Evolutionary conservation across 768 basidiomycete genomes (phyloP), one percentile per base, ranked within the genome.

Genomic region (Collybia sp.): DNA sequence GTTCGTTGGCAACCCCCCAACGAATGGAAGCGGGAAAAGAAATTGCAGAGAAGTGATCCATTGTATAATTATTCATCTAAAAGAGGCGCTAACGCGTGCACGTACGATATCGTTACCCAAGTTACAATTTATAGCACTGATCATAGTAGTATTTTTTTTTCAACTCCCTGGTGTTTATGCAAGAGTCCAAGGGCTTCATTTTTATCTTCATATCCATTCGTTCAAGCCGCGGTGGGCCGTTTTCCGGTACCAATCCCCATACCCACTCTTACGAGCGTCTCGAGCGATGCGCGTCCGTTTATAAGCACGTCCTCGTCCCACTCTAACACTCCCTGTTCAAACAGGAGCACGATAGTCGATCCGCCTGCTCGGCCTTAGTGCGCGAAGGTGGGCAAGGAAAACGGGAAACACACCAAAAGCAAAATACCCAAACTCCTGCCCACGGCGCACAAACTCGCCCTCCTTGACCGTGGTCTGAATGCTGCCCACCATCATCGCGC

Each of bases 261-360:
- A 9, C 91, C 90, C 41, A 89, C 88, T 30, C 88, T 82, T 6
- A 94, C 91, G 18, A 93, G 77, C 0, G 92, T 94, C 68, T 94
- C 92, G 17, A 98, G 72, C n/a, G 84, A 81, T 2, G 89, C 88
- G 20, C 73, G 69, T n/a, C 88, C 84, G 61, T 96, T 96, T 46
- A 86, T 72, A 30, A 93, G 53, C 13, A 96, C 63, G 62, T 97
- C 94, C 52, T 93, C 88, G 55, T 98, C 95, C 87, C 93, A 99
- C 58, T 85, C 73, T 12, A 97, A 77, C 3, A 66, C 76, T 6
- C 85, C 88, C 58, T 84, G 90, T 65, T 93, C 91, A 54, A 97
- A 93, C 13, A 97, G 63, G 36, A 90, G 66, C 34, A 98, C 93
- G 52, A 96, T 89, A 10, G 93, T 94, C 25, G 91, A 94, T 1